Conservation (phyloP, 768 basidiomycete species). For the Mycena latifolia region DNA sequence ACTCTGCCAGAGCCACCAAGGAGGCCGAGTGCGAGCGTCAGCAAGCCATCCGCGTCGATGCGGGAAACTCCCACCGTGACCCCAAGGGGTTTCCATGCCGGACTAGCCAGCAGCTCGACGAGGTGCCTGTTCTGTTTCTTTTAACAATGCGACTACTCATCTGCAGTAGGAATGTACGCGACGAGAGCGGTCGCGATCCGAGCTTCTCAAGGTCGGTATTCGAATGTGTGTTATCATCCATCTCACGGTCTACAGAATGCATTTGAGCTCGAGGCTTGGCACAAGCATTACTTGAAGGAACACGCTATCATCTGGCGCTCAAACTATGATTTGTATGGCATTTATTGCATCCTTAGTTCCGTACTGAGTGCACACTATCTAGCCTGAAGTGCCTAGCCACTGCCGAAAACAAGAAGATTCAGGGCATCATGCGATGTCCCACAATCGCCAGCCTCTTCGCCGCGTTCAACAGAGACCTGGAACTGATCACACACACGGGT, state of each 20-base stretch:
- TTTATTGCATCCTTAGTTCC: too few species aligned
- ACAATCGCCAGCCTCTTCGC: neutral
- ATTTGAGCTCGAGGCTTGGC: slow-evolving; percentile 3
- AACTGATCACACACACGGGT: slow-evolving; percentile 17
- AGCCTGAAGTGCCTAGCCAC: neutral
- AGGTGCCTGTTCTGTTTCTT: neutral
- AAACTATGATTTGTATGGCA: slow-evolving; percentile 9
- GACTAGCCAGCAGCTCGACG: neutral
- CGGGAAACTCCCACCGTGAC: neutral
- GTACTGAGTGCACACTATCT: neutral
- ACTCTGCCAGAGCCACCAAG: neutral
- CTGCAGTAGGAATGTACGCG: neutral
- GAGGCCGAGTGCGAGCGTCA: neutral
- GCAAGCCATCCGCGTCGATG: neutral
- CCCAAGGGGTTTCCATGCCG: neutral
- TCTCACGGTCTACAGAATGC: slow-evolving; percentile 5
- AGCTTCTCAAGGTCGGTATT: neutral
- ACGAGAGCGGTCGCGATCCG: neutral
- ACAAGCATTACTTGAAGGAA: neutral
- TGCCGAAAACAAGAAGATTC: slow-evolving; percentile 4
- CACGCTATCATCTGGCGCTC: neutral
- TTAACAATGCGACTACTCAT: neutral
- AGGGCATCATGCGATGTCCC: slow-evolving; percentile 15
- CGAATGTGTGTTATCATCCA: neutral
- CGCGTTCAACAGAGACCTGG: slow-evolving; percentile 14